Base-by-base conservation (phyloP, 805 yeast species). In the Yamadazyma olivae region DNA sequence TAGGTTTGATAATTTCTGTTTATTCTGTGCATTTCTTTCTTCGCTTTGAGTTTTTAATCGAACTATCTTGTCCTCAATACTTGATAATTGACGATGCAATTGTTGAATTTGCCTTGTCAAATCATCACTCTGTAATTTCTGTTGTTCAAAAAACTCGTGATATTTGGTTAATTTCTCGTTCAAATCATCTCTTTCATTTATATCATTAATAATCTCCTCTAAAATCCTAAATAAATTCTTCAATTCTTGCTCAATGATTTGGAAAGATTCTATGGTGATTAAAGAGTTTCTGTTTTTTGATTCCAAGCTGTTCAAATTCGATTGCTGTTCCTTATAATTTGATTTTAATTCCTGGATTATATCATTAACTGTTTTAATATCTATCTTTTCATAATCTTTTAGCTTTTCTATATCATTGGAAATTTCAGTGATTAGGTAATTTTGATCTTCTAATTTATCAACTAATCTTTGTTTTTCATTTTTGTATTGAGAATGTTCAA, bases 401-500 rank as follows among this genome's bases (percentile, higher is more conserved):
- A 85, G 61, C 42, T 74, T 76, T 23, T 79, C 86, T 16, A 78
- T 57, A 34, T 79, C 81, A 32, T 75, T 74, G 35, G 71, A 74
- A 2, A 77, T 54, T 38, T 81, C 87, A 10, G 75, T 58, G 13
- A 78, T 61, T 28, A 79, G 57, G 38, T 75, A 79, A 39, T 75
- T 77, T 37, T 74, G 71, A 41, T 79, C 80, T 45, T 84, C 87
- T 6, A 83, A 56, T 37, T 76, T 74, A 31, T 74, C 74, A 13
- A 80, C 67, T 36, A 83, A 54, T 27, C 73, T 58, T n/a, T 66
- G 59, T 53, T 85, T 86, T 33, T 79, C 79, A 13, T 69, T 59
- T 56, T 79, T 82, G 57, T 85, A 85, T 30, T 69, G 72, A 17
- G 71, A 66, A 51, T 83, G 86, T 44, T 82, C 88, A 9, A 61